Percentiles rank a stretch among this genome's conserved stretches.
Conservation (phyloP, 1,284 basidiomycete species). For the Trichosporon sp. region DNA sequence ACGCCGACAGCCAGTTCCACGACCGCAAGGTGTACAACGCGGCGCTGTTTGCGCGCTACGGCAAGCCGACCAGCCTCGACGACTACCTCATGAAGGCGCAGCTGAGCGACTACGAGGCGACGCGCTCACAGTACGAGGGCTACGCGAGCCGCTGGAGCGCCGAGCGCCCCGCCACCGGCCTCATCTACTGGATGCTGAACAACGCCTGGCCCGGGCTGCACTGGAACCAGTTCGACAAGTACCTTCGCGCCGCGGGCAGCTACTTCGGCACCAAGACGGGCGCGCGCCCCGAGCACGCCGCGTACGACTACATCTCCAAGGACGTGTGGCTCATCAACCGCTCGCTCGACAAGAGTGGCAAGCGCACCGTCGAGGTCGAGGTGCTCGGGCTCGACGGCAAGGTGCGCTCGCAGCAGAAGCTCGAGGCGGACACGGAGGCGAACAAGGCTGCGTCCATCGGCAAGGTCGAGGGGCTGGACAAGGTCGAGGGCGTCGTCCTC, state of each 20-base stretch:
- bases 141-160: neutral
- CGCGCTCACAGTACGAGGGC: neutral
- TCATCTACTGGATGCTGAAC: conserved; percentile 5
- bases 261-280: neutral
- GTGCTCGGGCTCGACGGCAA: neutral
- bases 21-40: neutral
- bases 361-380: neutral
- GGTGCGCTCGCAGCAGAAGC: neutral
- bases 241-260: neutral
- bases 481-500: neutral
- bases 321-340: conserved; percentile 1
- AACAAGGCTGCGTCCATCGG: neutral
- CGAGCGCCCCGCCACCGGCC: neutral
- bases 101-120: neutral
- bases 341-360: neutral
- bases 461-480: neutral
- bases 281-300: neutral
- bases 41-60: neutral
- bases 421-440: neutral
- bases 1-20: neutral
- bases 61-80: neutral
- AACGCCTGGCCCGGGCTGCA: neutral
- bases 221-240: neutral
- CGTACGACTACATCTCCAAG: neutral
- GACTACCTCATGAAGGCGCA: neutral